phyloP scores from a whole-genome alignment of 2,329 filamentous ascomycete species.

The Graphilbum fragrans region DNA sequence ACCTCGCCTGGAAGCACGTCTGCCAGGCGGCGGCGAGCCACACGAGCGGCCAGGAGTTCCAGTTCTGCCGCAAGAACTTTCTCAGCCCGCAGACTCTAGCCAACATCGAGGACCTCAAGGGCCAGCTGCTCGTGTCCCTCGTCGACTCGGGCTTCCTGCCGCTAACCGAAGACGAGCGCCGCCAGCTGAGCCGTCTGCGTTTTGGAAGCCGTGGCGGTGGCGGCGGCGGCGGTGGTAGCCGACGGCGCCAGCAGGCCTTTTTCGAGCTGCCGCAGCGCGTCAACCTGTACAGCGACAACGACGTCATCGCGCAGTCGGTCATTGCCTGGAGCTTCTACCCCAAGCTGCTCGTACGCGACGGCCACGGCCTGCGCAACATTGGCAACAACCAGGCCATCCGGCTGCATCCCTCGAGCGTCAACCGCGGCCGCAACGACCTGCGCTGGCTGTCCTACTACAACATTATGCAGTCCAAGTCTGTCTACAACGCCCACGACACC shows the following conservation, averaged over 20 bases:
- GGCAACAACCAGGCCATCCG: conserved; percentile 86
- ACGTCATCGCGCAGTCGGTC: conserved; percentile 66
- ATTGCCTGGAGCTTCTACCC: conserved; percentile 95
- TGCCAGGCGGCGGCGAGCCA: conserved; percentile 48
- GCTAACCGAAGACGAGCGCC: conserved; percentile 61
- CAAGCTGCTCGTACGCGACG: conserved; percentile 72
- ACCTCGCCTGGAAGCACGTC: conserved; percentile 74
- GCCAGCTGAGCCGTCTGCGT: conserved; percentile 54
- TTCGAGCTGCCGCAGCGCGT: conserved; percentile 70
- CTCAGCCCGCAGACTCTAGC: conserved; percentile 76
- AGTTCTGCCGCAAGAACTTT: conserved; percentile 93
- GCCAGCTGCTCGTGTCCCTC: conserved; percentile 74
- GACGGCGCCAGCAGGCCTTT: conserved; percentile 55
- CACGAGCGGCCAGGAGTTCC: conserved; percentile 57
- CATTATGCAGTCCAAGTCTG: conserved; percentile 87
- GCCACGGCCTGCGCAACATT: conserved; percentile 79
- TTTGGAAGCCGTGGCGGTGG: conserved; percentile 43
- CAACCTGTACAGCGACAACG: conserved; percentile 67
- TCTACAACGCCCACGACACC: conserved; percentile 85
- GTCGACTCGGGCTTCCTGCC: conserved; percentile 75
- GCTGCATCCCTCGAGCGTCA: conserved; percentile 80
- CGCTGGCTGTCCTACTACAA: conserved; percentile 92
- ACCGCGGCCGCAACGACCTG: conserved; percentile 55
- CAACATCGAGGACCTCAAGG: conserved; percentile 93
- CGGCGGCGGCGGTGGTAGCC: conserved; percentile 37